Evolutionary conservation across 257 asterid genomes (phyloP), one percentile per base, ranked within the genome.

Genomic region (Phtheirospermum japonicum): DNA sequence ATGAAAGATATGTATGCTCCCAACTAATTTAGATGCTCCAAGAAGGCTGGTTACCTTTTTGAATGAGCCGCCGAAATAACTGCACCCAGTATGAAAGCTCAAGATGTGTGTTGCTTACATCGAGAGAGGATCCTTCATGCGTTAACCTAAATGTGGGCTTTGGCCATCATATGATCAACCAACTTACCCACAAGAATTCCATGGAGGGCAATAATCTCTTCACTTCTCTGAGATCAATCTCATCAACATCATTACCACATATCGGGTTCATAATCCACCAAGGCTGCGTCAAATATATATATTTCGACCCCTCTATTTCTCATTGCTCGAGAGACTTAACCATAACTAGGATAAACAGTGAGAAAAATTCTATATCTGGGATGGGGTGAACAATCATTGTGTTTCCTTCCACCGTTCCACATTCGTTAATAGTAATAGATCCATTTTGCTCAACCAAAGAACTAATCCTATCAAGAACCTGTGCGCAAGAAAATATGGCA

Each of bases 291-390:
- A 93, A 49, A 72, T 61, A 87, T n/a, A n/a, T n/a, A n/a, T 76
- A 89, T 72, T 78, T 93, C 99, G 33, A 93, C 91, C 36, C 97
- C 99, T 79, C 99, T 79, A 66, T 93, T 93, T 71, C 99, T 76
- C 99, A 93, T 93, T 64, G 99, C 99, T 68, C 99, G 85, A 59
- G 99, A 93, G 36, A 93, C 96, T 70, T 93, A 97, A 63, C 99
- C 99, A 66, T 74, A 71, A 80, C 73, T 73, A 59, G 99, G 97
- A 72, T 89, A 83, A 16, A 93, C 92, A 16, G 99, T 93, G 65
- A 93, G 80, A 75, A 93, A 93, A 97, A 93, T 83, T 52, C 97
- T 87, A 59, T 89, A 93, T 58, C 79, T 79, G 56, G 92, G 88
- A 76, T 93, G 97, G 99, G 99, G 51, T 77, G 94, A 54, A 93